Evolutionary conservation across 1,284 basidiomycete species (phyloP), one percentile per base, ranked within the genome.

Genomic region (Cryptococcus jaspeensis): DNA sequence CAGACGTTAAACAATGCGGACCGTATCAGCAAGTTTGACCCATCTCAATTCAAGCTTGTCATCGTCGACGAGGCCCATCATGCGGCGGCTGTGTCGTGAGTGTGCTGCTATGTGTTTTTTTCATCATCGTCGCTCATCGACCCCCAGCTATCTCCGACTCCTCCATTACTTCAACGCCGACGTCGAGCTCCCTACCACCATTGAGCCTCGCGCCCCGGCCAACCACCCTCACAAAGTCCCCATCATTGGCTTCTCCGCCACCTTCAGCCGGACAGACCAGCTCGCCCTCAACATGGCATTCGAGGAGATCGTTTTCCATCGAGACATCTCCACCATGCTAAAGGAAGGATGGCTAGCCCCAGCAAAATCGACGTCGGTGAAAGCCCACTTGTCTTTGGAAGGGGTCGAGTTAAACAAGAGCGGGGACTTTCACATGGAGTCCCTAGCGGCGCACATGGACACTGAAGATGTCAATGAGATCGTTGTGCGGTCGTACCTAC

Each of bases 11-110:
- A 86, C 15, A 85, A 84, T 50, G 74, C 81, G 1, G 77, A 82
- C 9, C 82, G 95, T 22, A 71, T 96, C 47, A 80, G 80, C 9
- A 97, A 96, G 74, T 97, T 95, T 70, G 81, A 88, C 64, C 87
- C 90, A 1, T 69, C 73, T 9, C 67, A 65, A 28, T 81, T 91
- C 68, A 95, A 92, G 72, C 89, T 88, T 9, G 81, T 98, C 53
- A 87, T 98, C 50, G 83, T 96, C 7, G 92, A 95, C 67, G 92
- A 96, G 76, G 94, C 95, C 0, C 95, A 99, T 71, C 95, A 98
- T 77, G 89, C 94, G 25, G 92, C 91, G 23, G 89, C 93, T 3
- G 85, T 87, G 23, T 92, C 92, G 87, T 92, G 76, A 59, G 87
- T 74, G 15, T 22, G 9, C 1, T 18, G 15, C n/a, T 9, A 37